These are phyloP conservation scores for Paecilomyces variotii DNA, from an alignment of 2,329 filamentous ascomycete genomes.

Conservation along the genomic window DNA sequence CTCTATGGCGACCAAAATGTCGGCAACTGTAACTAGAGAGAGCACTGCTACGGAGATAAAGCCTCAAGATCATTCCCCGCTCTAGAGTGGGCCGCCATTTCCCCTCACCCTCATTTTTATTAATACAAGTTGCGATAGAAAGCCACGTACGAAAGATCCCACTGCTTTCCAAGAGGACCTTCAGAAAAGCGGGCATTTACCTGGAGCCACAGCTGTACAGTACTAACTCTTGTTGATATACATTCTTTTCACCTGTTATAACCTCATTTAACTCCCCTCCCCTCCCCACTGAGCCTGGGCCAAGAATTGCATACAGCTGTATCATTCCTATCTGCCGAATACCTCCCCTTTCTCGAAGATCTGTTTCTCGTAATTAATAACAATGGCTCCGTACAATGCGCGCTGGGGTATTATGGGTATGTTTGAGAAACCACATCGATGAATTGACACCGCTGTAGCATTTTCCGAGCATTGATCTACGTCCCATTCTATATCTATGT, in stretches of 20 bases:
- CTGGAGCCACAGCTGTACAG: background rate
- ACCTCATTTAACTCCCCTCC: background rate
- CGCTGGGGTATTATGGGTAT: conserved; percentile 39
- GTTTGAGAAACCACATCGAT: conserved; percentile 7
- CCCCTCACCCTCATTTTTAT: background rate
- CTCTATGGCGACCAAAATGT: background rate
- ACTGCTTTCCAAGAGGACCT: background rate
- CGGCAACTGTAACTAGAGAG: background rate
- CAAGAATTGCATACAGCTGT: background rate
- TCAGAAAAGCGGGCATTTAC: background rate
- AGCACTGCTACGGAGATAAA: background rate
- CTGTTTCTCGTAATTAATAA: conserved; percentile 1
- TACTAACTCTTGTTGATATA: background rate
- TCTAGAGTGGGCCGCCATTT: background rate
- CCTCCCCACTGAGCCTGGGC: background rate
- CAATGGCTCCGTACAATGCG: conserved; percentile 28
- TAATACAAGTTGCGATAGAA: background rate
- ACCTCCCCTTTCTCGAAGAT: background rate
- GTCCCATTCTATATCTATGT: background rate
- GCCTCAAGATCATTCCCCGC: background rate
- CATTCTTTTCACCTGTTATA: background rate
- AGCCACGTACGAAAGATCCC: background rate
- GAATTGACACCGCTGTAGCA: background rate
- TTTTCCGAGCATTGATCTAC: background rate
- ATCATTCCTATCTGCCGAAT: background rate